Base-by-base conservation (phyloP, 2,329 filamentous ascomycete genomes). In the Hymenoscyphus fraxineus region DNA sequence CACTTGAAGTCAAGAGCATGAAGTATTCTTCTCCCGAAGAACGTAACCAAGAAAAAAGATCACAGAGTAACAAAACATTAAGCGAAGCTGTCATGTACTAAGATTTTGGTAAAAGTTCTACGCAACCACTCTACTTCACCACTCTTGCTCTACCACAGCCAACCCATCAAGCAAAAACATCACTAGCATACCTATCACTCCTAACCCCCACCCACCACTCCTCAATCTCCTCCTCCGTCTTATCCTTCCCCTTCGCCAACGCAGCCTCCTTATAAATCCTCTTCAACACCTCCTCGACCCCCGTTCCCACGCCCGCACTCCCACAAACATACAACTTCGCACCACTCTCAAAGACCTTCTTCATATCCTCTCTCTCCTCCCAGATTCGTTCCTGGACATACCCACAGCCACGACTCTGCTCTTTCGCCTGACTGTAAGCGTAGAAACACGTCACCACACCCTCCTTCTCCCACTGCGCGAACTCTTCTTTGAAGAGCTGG, bases 121-220 rank as follows among this genome's bases (percentile, higher is more conserved):
- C 35, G 4, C 35, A 35, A 35, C 35, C 35, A 35, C 35, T 35
- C 6, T 7, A 35, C 6, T 35, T 7, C 6, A 35, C 35, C 35
- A 35, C 35, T 10, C 35, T 10, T 35, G 6, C 32, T 35, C 32
- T 35, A 35, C 9, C 6, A 35, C 35, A 35, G 35, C 35, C 4
- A 41, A 13, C 27, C 16, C 27, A 38, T 58, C 44, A 63, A 59
- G 66, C 66, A 65, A 81, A 81, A 22, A 81, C 78, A 75, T 82
- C 80, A 27, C 75, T 78, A 39, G 78, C 78, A 75, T 77, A 80
- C 64, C 81, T 73, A 70, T 80, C 79, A 58, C 79, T 79, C 66
- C 78, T 78, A 66, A 81, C 70, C 1, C 72, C 72, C 65, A 78
- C 75, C 65, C 80, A 81, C 80, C 81, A 83, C 59, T 74, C 69